phyloP scores from a whole-genome alignment of 176 grass and related monocot genomes.

The Oryza glaberrima region DNA sequence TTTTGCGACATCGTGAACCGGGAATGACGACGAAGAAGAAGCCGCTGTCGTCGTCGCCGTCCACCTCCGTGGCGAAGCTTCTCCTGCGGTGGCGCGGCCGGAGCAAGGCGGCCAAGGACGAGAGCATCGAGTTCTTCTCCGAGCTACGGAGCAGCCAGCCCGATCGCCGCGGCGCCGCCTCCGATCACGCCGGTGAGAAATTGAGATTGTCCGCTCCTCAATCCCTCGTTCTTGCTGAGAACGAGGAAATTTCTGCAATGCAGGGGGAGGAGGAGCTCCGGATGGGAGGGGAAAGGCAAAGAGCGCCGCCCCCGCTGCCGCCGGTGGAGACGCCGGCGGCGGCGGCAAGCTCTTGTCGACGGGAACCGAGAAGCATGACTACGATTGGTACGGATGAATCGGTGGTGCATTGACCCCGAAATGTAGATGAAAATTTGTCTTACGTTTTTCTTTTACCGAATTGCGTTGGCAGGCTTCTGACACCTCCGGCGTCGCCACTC shows the following conservation, averaged over 20 bases:
- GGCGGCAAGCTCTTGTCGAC: background rate
- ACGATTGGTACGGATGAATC: constrained; percentile 29
- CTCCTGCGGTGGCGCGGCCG: constrained; percentile 23
- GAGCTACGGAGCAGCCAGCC: constrained; percentile 30
- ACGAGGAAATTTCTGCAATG: background rate
- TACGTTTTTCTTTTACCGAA: background rate
- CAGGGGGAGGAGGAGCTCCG: background rate
- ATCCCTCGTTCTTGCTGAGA: background rate
- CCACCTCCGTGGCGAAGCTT: constrained; percentile 26
- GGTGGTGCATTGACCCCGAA: background rate
- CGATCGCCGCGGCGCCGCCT: constrained; percentile 14
- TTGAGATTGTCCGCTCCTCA: background rate
- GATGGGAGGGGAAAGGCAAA: background rate
- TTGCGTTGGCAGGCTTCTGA: constrained; percentile 28
- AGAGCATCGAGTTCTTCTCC: constrained; percentile 55
- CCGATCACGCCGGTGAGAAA: constrained; percentile 15
- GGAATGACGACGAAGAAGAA: constrained; percentile 41
- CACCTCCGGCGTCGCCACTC: constrained; percentile 33
- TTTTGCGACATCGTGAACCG: background rate
- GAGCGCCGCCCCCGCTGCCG: too few relatives aligned
- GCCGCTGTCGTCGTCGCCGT: background rate
- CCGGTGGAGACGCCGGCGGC: background rate
- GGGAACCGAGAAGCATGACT: constrained; percentile 37
- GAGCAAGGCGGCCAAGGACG: constrained; percentile 23
- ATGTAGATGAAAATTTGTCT: background rate